A percentile compares a stretch with the other conserved stretches of the same genome.
Conservation (phyloP, 257 asterid genomes). For the Ocimum tenuiflorum region DNA sequence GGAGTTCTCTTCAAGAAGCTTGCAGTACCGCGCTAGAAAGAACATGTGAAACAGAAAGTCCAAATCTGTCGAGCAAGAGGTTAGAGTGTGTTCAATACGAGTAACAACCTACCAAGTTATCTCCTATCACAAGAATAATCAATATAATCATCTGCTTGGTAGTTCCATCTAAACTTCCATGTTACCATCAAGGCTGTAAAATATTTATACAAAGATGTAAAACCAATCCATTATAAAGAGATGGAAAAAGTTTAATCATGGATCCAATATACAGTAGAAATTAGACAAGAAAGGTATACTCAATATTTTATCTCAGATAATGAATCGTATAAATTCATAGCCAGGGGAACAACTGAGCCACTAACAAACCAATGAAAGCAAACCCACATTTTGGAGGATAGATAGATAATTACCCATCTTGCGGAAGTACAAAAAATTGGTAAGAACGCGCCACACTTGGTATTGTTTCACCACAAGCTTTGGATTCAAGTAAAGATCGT, state of each 20-base stretch:
- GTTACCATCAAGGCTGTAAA: not conserved
- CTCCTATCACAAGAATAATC: not conserved
- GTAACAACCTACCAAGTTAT: not conserved
- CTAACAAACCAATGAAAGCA: not conserved
- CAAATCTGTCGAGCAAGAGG: slow-evolving; percentile 57
- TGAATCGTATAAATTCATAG: not conserved
- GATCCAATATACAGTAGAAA: not conserved
- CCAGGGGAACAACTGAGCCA: slow-evolving; percentile 5
- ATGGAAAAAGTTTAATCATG: not conserved
- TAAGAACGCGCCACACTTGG: slow-evolving; percentile 86
- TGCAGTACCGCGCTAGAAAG: slow-evolving; percentile 98
- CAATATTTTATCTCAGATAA: not conserved
- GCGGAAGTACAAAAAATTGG: slow-evolving; percentile 89
- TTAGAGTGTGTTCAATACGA: slow-evolving; percentile 9
- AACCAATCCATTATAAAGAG: not conserved
- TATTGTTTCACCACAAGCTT: slow-evolving; percentile 80
- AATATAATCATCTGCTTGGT: not conserved
- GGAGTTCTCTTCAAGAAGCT: slow-evolving; percentile 95
- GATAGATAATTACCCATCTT: slow-evolving; percentile 72
- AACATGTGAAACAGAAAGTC: slow-evolving; percentile 99
- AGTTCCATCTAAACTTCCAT: slow-evolving; percentile 1
- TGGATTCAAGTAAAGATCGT: slow-evolving; percentile 86
- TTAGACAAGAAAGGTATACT: not conserved
- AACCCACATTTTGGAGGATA: not conserved
- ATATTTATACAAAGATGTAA: not conserved